Evolutionary conservation across 352 stramenopile genomes (phyloP), one percentile per base, ranked within the genome.

Genomic region (Albugo candida): DNA sequence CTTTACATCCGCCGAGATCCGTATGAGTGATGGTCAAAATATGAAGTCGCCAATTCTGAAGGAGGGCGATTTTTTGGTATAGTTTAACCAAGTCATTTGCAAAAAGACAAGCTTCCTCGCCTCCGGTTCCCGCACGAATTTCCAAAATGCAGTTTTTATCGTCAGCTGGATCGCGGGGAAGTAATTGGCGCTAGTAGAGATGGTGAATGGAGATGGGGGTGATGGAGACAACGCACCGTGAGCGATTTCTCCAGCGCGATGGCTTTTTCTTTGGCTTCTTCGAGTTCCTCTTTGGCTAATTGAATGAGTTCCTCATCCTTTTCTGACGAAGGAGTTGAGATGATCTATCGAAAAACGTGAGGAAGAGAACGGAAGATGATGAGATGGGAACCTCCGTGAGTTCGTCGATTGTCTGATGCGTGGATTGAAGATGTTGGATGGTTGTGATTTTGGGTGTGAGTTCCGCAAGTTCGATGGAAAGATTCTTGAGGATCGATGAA

Each of bases 121-220:
- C 95, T 41, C 95, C 95, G 6, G 93, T 97, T 41, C 94, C 93
- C 5, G 86, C 81, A 10, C 85, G 81, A 38, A 99, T 97, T 65
- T 98, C 93, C 4, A 99, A 49, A 65, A 98, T 98, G 37, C 93
- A 94, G 58, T 96, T 97, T 52, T 94, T 85, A 40, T 96, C 80
- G 58, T 98, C 95, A 52, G 93, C 67, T 45, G 70, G 60, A 58
- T 93, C 79, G 5, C 70, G 68, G 18, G 76, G 76, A 36, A 88
- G 63, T 73, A 88, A 85, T 16, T 85, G 54, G 1, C 72, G 63
- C 67, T 51, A 11, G 18, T 27, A 6, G 49, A 58, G 1, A 17
- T 51, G 16, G 19, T n/a, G 40, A 37, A 38, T 20, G 45, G 10
- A 35, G 5, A 38, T 39, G 18, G 34, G 35, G 12, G 11, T 42